Evolutionary conservation across 306 rosid genomes (phyloP).

Genomic region (Vigna nakashimae): DNA sequence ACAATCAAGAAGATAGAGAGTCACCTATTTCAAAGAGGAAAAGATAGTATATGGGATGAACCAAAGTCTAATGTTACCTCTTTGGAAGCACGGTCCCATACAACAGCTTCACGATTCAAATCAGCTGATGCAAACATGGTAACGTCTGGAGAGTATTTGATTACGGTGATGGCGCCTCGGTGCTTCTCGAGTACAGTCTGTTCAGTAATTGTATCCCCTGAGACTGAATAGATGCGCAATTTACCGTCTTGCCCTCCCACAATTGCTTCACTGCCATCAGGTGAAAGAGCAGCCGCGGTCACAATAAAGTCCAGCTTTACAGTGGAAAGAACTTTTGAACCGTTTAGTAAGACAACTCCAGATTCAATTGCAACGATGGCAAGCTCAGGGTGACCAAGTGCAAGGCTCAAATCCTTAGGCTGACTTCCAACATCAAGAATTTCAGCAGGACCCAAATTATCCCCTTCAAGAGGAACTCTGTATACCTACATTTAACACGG

Average conservation of each 20-base stretch:
- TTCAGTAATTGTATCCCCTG: slow-evolving; percentile 76
- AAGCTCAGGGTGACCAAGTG: slow-evolving; percentile 70
- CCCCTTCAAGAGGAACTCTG: slow-evolving; percentile 74
- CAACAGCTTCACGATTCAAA: slow-evolving; percentile 94
- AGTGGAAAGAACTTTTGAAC: slow-evolving; percentile 68
- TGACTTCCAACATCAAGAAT: slow-evolving; percentile 92
- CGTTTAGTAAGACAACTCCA: slow-evolving; percentile 83
- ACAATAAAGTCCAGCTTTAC: slow-evolving; percentile 75
- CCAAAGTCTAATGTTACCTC: slow-evolving; percentile 66
- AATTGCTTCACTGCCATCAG: slow-evolving; percentile 93
- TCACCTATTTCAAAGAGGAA: slow-evolving; percentile 8
- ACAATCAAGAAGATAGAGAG: slow-evolving; percentile 6
- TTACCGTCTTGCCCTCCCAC: slow-evolving; percentile 95
- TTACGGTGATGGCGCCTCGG: slow-evolving; percentile 88
- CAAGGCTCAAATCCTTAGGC: slow-evolving; percentile 86
- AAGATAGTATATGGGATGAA: slow-evolving; percentile 14
- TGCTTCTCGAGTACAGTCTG: slow-evolving; percentile 87
- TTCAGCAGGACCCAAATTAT: slow-evolving; percentile 77
- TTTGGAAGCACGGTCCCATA: slow-evolving; percentile 78
- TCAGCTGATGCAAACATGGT: slow-evolving; percentile 98
- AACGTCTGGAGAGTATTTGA: slow-evolving; percentile 87
- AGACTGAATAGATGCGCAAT: slow-evolving; percentile 74
- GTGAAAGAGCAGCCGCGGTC: slow-evolving; percentile 77
- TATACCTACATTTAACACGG: slow-evolving; percentile 61
- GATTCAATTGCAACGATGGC: slow-evolving; percentile 83